phyloP scores from a whole-genome alignment of 2,329 filamentous ascomycete species.

The Phoma sp. region DNA sequence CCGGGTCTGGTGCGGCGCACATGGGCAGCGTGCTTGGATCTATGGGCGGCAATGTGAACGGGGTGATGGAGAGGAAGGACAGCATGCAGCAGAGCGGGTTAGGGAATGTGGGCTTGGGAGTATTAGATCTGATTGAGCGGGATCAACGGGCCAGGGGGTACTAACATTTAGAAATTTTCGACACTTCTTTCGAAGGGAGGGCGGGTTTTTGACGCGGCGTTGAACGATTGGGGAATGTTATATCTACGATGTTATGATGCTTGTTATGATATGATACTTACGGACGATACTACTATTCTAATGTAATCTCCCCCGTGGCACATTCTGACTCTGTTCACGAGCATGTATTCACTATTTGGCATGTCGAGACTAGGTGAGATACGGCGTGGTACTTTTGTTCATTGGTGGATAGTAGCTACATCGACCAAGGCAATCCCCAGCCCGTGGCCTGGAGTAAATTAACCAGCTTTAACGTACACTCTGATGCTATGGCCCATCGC shows the following conservation, averaged over 20 bases:
- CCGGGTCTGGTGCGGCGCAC: background rate
- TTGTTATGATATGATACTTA: constrained; percentile 5
- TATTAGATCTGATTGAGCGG: constrained; percentile 33
- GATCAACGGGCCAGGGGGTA: constrained; percentile 26
- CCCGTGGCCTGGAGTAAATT: background rate
- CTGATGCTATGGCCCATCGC: background rate
- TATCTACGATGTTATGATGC: constrained; percentile 10
- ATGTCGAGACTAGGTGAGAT: too few relatives aligned
- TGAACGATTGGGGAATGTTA: too few relatives aligned
- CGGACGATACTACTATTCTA: constrained; percentile 13
- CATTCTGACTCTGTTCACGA: background rate
- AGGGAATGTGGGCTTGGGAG: constrained; percentile 16
- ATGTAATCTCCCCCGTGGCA: constrained; percentile 11
- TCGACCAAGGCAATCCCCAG: background rate
- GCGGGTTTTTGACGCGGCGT: too few relatives aligned
- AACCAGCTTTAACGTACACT: too few relatives aligned
- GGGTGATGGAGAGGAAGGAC: constrained; percentile 12
- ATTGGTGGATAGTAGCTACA: background rate
- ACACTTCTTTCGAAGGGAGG: too few relatives aligned
- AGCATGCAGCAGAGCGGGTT: constrained; percentile 12
- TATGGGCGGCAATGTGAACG: constrained; percentile 11
- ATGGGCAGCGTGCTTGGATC: background rate
- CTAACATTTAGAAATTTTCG: too few relatives aligned
- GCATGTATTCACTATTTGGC: background rate
- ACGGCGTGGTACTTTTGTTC: background rate